phyloP scores from a whole-genome alignment of 768 basidiomycete species.

The Tricholoma terreum region DNA sequence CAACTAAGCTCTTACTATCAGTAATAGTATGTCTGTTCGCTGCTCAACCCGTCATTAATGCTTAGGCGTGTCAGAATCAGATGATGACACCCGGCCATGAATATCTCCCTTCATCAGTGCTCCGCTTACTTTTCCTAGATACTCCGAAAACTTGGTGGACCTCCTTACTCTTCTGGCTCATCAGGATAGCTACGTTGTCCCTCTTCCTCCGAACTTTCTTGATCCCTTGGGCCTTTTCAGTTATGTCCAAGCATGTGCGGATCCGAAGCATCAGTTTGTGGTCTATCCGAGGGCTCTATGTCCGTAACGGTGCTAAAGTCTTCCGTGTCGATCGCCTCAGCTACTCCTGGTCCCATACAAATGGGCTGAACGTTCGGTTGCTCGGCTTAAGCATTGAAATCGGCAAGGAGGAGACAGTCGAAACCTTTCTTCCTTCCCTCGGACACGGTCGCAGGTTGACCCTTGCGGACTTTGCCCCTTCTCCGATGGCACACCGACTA shows the following conservation, averaged over 20 bases:
- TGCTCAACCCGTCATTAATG: not conserved
- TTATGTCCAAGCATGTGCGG: slow-evolving; percentile 60
- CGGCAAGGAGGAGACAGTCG: slow-evolving; percentile 26
- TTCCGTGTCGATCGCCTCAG: slow-evolving; percentile 70
- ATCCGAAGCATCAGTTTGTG: slow-evolving; percentile 72
- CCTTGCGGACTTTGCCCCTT: slow-evolving; percentile 45
- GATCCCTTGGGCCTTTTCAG: slow-evolving; percentile 59
- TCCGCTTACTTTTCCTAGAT: slow-evolving; percentile 28
- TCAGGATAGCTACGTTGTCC: slow-evolving; percentile 50
- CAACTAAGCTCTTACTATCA: not conserved
- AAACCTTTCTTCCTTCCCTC: slow-evolving; percentile 20
- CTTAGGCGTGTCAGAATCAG: not conserved
- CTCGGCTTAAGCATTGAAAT: slow-evolving; percentile 59
- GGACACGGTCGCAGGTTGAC: slow-evolving; percentile 44
- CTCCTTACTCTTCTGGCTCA: slow-evolving; percentile 44
- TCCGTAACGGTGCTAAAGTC: slow-evolving; percentile 50
- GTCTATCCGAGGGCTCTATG: slow-evolving; percentile 75
- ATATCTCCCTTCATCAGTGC: slow-evolving; percentile 7
- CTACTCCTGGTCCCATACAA: slow-evolving; percentile 51
- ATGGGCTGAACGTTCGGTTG: slow-evolving; percentile 59
- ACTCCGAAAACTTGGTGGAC: slow-evolving; percentile 36
- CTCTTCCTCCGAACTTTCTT: slow-evolving; percentile 65
- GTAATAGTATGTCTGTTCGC: not conserved
- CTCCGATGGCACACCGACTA: slow-evolving; percentile 38
- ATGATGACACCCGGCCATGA: not conserved